phyloP scores from a whole-genome alignment of 495 filamentous ascomycete genomes.

The Aspergillus sparsus region DNA sequence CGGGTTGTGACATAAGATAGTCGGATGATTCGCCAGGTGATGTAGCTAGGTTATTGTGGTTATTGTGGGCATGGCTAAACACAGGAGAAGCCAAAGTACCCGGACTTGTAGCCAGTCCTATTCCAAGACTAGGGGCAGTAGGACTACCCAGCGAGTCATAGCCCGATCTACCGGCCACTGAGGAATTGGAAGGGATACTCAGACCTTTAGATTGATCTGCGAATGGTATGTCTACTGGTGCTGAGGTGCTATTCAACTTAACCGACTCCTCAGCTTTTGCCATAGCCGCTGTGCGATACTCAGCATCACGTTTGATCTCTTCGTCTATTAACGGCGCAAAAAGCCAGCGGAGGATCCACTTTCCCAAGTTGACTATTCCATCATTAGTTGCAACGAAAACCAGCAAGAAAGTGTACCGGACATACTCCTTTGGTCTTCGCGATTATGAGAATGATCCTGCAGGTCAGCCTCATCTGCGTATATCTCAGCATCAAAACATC shows the following conservation, averaged over 20 bases:
- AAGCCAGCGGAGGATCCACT: slow-evolving; percentile 93
- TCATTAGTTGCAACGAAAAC: background rate
- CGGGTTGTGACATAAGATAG: slow-evolving; percentile 29
- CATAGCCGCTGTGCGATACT: slow-evolving; percentile 66
- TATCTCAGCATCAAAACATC: slow-evolving; percentile 96
- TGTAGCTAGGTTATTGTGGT: slow-evolving; percentile 38
- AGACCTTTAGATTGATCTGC: slow-evolving; percentile 46
- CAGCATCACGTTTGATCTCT: slow-evolving; percentile 78
- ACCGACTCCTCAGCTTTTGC: slow-evolving; percentile 58
- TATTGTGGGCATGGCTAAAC: slow-evolving; percentile 26
- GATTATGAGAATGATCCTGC: slow-evolving; percentile 72
- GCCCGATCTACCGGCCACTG: slow-evolving; percentile 60
- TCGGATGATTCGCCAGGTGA: slow-evolving; percentile 30
- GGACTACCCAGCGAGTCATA: slow-evolving; percentile 58
- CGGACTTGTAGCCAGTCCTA: slow-evolving; percentile 75
- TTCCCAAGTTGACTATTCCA: slow-evolving; percentile 85
- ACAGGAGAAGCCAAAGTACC: slow-evolving; percentile 28
- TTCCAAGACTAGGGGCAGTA: slow-evolving; percentile 73
- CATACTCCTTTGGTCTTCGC: slow-evolving; percentile 94
- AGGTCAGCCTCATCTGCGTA: slow-evolving; percentile 86
- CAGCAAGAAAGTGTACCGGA: slow-evolving; percentile 1
- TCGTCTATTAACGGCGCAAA: slow-evolving; percentile 89
- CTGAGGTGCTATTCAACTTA: slow-evolving; percentile 57
- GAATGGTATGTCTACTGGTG: slow-evolving; percentile 67
- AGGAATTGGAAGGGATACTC: slow-evolving; percentile 44